A percentile compares a stretch with the other conserved stretches of the same genome.
These are phyloP conservation scores for Colletotrichum kahawae DNA, from an alignment of 2,329 filamentous ascomycete genomes.

Conservation along the genomic window DNA sequence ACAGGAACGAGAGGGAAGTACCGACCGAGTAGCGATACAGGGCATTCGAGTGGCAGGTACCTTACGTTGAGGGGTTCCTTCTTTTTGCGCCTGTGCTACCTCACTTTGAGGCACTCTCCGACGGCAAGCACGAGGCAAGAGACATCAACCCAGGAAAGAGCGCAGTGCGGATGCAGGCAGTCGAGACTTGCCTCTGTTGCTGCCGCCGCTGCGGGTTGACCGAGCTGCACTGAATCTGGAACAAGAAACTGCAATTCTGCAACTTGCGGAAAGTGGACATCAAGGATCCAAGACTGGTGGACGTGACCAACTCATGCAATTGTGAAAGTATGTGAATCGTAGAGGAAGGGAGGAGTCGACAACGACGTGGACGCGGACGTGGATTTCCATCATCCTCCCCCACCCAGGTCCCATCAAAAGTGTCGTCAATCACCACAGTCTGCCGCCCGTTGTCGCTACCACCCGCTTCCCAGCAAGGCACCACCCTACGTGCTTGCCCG, in stretches of 20 bases:
- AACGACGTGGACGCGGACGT: not conserved
- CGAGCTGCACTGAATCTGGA: not conserved
- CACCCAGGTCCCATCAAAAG: slow-evolving; percentile 2
- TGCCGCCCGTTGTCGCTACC: not conserved
- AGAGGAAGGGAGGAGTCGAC: not conserved
- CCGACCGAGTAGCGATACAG: not conserved
- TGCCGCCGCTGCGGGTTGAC: not conserved
- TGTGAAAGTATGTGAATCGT: not conserved
- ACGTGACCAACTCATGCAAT: not conserved
- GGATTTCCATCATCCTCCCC: not conserved
- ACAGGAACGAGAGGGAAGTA: not conserved
- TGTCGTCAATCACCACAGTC: slow-evolving; percentile 3
- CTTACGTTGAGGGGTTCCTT: not conserved
- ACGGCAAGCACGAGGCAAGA: not conserved
- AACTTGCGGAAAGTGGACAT: not conserved
- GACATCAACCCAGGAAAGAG: not conserved
- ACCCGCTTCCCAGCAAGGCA: not conserved
- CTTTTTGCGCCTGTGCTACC: not conserved
- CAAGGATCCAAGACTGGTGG: not conserved
- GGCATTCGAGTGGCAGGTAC: not conserved
- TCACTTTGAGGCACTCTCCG: not conserved
- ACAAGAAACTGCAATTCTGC: not conserved
- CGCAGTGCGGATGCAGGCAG: not conserved
- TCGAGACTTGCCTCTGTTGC: not conserved
- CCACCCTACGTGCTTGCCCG: not conserved